These are phyloP conservation scores for Pseudognaphalium luteoalbum DNA, from an alignment of 129 eudicot genomes.

Conservation along the genomic window DNA sequence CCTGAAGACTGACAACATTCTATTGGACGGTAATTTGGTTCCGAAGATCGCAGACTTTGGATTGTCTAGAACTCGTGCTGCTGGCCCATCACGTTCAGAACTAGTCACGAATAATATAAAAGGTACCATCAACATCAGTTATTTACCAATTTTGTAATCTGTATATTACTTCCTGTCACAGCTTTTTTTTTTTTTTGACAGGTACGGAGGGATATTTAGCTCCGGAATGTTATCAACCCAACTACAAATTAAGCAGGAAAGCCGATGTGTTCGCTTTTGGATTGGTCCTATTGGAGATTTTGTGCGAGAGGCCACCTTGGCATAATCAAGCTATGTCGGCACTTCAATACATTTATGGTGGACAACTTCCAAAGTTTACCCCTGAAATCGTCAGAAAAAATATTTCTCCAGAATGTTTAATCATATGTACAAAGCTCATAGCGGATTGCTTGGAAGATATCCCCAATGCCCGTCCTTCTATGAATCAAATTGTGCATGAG, in stretches of 20 bases:
- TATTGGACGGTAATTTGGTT: background rate
- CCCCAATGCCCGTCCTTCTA: background rate
- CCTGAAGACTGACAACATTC: background rate
- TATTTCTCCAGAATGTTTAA: background rate
- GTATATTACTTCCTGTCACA: no score
- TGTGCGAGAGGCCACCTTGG: background rate
- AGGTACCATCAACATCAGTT: background rate
- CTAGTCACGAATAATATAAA: background rate
- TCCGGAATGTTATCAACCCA: background rate
- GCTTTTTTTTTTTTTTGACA: background rate
- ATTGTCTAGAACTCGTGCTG: background rate
- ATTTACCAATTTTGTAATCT: no score
- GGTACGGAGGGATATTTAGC: background rate
- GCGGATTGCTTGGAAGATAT: background rate
- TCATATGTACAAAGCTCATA: background rate
- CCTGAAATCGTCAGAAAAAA: background rate
- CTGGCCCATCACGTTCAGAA: background rate
- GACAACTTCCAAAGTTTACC: slow-evolving; percentile 1
- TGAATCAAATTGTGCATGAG: background rate
- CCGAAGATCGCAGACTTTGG: background rate
- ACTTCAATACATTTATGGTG: background rate
- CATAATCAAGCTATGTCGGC: background rate
- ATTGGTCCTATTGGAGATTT: background rate
- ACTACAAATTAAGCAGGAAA: background rate
- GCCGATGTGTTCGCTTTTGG: background rate